Base-by-base conservation (phyloP, 805 yeast species). In the Priceomyces carsonii region DNA sequence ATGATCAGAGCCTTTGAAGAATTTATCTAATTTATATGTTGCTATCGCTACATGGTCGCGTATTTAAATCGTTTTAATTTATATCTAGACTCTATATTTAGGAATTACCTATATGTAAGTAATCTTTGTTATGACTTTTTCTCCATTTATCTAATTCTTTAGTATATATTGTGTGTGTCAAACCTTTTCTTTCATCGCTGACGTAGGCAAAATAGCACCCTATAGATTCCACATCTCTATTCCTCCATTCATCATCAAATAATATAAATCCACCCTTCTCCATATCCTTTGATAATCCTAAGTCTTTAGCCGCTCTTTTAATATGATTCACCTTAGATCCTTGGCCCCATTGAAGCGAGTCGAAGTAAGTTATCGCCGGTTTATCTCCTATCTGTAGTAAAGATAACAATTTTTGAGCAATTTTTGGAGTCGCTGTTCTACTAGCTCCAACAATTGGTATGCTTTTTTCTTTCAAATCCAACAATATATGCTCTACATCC, bases 181-280 rank as follows among this genome's bases (percentile, higher is more conserved):
- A 68, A 0, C 88, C 87, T 14, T 50, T 45, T 17, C 64, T 62
- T 27, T 81, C 82, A 48, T 80, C 76, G 6, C 66, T 65, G 6
- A 88, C 75, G 51, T 79, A 75, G 10, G 78, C 76, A 57, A 88
- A 88, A 34, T 75, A 72, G 18, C 86, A 87, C 3, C 89, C 89
- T 10, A 84, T 69, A 16, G 57, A 48, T 49, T 77, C 82, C 3
- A 88, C 95, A 47, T 88, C 96, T 42, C 62, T 71, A 51, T 88
- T 88, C 44, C 96, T 69, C 36, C 61, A 50, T 57, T 88, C 96
- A 55, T 88, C 96, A 53, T 88, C 96, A 50, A 78, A 88, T 37
- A 85, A 48, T 13, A 77, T 65, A 31, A 66, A 56, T 16, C 53
- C 47, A 1, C 71, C 69, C 6, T 46, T 35, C 13, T 40, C 34